Percentiles rank a stretch among this genome's conserved stretches.
Evolutionary conservation across 345 rosid species (phyloP).

Genomic region (Crucihimalaya himalaica): DNA sequence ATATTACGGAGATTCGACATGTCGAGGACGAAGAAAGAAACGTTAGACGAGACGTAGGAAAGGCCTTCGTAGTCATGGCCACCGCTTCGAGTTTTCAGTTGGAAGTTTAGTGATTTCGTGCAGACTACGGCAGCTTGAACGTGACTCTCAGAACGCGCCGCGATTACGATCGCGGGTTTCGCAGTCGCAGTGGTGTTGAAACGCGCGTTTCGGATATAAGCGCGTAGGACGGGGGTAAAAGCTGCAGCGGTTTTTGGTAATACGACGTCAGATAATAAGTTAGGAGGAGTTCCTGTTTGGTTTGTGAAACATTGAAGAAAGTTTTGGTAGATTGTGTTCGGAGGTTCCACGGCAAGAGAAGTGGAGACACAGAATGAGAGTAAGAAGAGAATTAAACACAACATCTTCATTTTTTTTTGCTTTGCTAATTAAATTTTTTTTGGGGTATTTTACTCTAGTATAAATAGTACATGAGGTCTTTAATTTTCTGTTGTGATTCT

Average conservation of each 20-base stretch:
- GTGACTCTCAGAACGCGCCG: conserved; percentile 45
- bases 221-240: conserved; percentile 30
- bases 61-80: conserved; percentile 63
- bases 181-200: conserved; percentile 47
- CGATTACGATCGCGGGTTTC: conserved; percentile 47
- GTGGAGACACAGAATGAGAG: background rate
- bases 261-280: conserved; percentile 44
- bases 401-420: conserved; percentile 19
- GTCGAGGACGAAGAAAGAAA: conserved; percentile 53
- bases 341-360: conserved; percentile 24
- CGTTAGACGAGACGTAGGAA: conserved; percentile 47
- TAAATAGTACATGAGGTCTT: background rate
- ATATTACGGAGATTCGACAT: conserved; percentile 46
- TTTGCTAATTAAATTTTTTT: background rate
- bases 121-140: conserved; percentile 53
- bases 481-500: background rate
- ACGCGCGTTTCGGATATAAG: conserved; percentile 49
- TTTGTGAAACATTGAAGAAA: conserved; percentile 49
- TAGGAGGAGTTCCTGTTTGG: conserved; percentile 36
- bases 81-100: conserved; percentile 50
- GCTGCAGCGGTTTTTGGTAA: conserved; percentile 34
- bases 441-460: background rate
- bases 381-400: conserved; percentile 1
- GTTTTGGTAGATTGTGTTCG: conserved; percentile 36
- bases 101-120: conserved; percentile 38